These are phyloP conservation scores for Persicaria maculosa DNA, from an alignment of 148 eudicot genomes.

Conservation along the genomic window DNA sequence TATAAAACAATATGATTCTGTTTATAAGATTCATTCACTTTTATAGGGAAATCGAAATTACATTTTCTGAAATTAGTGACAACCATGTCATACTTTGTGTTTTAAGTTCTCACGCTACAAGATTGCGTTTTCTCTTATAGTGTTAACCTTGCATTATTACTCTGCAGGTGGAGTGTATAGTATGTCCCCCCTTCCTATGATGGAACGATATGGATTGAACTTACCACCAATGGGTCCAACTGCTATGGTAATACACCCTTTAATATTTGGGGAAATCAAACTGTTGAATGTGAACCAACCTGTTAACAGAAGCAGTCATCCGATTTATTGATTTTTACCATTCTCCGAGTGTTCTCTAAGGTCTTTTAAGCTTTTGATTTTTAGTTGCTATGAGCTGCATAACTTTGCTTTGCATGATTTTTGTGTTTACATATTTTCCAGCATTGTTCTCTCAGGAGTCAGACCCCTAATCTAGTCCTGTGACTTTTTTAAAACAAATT, in stretches of 20 bases:
- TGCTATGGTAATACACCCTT: conserved; percentile 44
- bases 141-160: not conserved
- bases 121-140: not conserved
- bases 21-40: not conserved
- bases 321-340: not conserved
- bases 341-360: not conserved
- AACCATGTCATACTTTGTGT: not conserved
- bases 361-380: not conserved
- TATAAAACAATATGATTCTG: not conserved
- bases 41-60: not conserved
- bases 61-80: not conserved
- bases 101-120: not conserved
- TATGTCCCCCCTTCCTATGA: conserved; percentile 65
- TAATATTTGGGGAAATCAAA: not conserved
- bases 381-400: not conserved
- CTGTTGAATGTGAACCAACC: not conserved
- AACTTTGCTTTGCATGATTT: not conserved
- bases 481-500: not conserved
- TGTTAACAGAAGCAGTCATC: not conserved
- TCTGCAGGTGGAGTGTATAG: conserved; percentile 78
- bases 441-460: not conserved
- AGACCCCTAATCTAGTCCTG: not conserved
- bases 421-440: not conserved
- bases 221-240: conserved; percentile 60
- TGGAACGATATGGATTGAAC: conserved; percentile 80